Base-by-base conservation (phyloP, 106 monocot species). In the Dioscorea dumetorum region DNA sequence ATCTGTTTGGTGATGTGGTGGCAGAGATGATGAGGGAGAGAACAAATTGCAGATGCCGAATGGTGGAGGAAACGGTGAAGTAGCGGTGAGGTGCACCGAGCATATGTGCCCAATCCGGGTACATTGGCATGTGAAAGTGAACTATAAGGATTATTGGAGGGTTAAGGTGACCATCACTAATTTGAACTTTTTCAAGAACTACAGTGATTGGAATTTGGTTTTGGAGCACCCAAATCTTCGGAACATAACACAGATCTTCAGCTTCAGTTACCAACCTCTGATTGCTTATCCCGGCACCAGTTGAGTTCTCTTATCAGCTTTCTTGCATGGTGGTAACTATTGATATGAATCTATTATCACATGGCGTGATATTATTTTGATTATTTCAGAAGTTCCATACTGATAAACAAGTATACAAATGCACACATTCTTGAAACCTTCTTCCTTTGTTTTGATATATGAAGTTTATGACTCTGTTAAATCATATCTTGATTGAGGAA, bases 31-130 rank as follows among this genome's bases (percentile, higher is more conserved):
- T 4, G 62, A 67, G 15, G 13, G 33, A 41, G 48, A 75, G 0
- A 24, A 50, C 22, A 8, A 59, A 2, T 24, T 75, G 50, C 68
- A 68, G 20, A 19, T 77, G 17, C 69, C 70, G 4, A 19, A 60
- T 9, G 67, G 19, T 0, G 41, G 6, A 41, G 41, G 10, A 6
- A 5, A 8, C 9, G 41, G 10, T 0, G 5, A 41, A 41, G 41
- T 8, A 2, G 67, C 68, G 0, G 63, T 90, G 21, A 56, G 16
- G 52, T 95, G 91, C 79, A 85, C 91, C 0, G 18, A 65, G 15
- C 95, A 95, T 48, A 85, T 91, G 94, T 95, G 95, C 70, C 91
- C 88, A 2, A 83, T 91, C 22, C 64, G 77, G 6, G 76, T 95
- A 15, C 95, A 91, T 53, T 95, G 95, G 91, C 95, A 95, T 66